A percentile compares a stretch with the other conserved stretches of the same genome.
Evolutionary conservation across 1,139 yeast species (phyloP).

Genomic region (Suhomyces chickasaworum): DNA sequence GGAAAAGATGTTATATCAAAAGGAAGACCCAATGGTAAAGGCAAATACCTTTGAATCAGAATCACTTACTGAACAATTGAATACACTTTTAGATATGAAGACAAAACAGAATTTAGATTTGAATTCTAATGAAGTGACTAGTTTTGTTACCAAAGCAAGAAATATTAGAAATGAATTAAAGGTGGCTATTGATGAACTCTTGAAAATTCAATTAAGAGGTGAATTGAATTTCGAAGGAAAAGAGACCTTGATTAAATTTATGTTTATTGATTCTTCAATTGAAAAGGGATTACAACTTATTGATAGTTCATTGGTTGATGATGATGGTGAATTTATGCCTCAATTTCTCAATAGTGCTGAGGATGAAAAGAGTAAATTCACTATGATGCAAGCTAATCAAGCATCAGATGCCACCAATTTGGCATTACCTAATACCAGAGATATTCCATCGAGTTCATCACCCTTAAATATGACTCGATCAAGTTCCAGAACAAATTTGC

Average conservation of each 20-base stretch:
- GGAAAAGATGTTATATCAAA: conserved; percentile 44
- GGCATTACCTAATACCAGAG: conserved; percentile 10
- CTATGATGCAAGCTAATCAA: conserved; percentile 1
- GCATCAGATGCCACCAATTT: neutral
- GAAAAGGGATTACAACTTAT: conserved; percentile 64
- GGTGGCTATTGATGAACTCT: conserved; percentile 57
- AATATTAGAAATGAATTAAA: conserved; percentile 50
- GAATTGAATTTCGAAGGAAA: conserved; percentile 66
- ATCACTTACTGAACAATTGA: conserved; percentile 42
- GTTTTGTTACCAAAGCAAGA: conserved; percentile 48
- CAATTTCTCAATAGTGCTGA: conserved; percentile 17
- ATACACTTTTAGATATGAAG: conserved; percentile 40
- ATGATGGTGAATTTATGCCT: conserved; percentile 14
- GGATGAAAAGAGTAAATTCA: conserved; percentile 22
- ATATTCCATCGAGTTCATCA: conserved; percentile 22
- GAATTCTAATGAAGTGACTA: conserved; percentile 30
- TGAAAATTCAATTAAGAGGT: conserved; percentile 54
- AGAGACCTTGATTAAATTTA: conserved; percentile 67
- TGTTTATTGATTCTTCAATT: conserved; percentile 68
- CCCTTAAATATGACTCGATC: conserved; percentile 37
- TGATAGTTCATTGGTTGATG: conserved; percentile 35
- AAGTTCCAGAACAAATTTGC: conserved; percentile 40
- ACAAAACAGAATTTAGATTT: conserved; percentile 23
- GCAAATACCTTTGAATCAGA: conserved; percentile 32
- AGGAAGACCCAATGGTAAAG: conserved; percentile 14